Evolutionary conservation across 2,329 filamentous ascomycete species (phyloP).

Genomic region (Paramyrothecium sp.): DNA sequence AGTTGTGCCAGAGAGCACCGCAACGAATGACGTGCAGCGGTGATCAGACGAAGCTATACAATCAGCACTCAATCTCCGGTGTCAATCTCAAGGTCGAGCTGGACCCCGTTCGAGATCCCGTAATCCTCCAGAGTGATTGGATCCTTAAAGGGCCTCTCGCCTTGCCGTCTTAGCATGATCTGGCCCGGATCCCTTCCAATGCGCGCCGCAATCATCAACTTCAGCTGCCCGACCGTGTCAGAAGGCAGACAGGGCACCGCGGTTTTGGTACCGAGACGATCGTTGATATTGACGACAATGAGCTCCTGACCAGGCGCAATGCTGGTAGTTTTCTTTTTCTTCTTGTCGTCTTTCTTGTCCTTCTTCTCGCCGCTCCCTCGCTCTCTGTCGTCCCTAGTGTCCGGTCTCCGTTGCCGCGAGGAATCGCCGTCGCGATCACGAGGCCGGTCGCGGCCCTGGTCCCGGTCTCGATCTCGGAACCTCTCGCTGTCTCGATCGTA

Average conservation of each 20-base stretch:
- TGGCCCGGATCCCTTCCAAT: conserved; percentile 89
- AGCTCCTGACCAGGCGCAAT: conserved; percentile 63
- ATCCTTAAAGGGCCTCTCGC: conserved; percentile 92
- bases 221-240: conserved; percentile 83
- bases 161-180: conserved; percentile 88
- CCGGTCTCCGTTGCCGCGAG: conserved; percentile 13
- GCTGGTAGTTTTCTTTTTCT: conserved; percentile 21
- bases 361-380: conserved; percentile 32
- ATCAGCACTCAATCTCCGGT: conserved; percentile 49
- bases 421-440: conserved; percentile 20
- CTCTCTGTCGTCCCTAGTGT: conserved; percentile 17
- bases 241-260: conserved; percentile 85
- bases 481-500: conserved; percentile 12
- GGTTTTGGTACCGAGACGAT: conserved; percentile 93
- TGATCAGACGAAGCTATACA: no score
- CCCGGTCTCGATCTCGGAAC: conserved; percentile 18
- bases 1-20: no score
- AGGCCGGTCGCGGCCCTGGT: conserved; percentile 15
- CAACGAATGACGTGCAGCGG: no score
- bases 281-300: conserved; percentile 93
- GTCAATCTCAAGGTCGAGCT: conserved; percentile 61
- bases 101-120: conserved; percentile 87
- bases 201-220: conserved; percentile 84
- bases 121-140: conserved; percentile 86
- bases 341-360: conserved; percentile 38